Base-by-base conservation (phyloP, 306 rosid genomes). In the Cicer judaicum region DNA sequence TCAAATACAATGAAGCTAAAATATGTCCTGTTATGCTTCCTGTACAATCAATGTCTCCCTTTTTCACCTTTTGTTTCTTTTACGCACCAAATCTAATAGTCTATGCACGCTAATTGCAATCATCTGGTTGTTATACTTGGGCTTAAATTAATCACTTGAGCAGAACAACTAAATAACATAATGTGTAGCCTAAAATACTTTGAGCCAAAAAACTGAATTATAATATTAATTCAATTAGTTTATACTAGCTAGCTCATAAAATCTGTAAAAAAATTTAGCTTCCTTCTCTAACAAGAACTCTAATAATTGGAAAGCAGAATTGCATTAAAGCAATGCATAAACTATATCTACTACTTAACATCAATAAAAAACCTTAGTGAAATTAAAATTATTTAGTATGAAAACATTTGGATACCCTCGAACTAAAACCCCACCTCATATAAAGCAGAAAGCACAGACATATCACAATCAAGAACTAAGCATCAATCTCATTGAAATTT, bases 401-500 rank as follows among this genome's bases (percentile, higher is more conserved):
- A 43, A 10, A 14, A 64, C 9, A 3, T 34, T 64, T 13, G 15
- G 73, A 5, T 24, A 61, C 16, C 40, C 8, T 40, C 21, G 19
- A 75, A 75, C 71, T 41, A 21, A 44, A 63, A 15, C 63, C 19
- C 3, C 49, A 57, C 62, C 12, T 55, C 48, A 57, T 56, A 50
- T 19, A 41, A 74, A 78, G 64, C 50, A 78, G 56, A 65, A 75
- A 64, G 39, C 53, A 47, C 44, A 75, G 11, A 40, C 47, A 70
- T 9, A 44, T 78, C 6, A 54, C 49, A 78, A 47, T 74, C 49
- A 78, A 63, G 72, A 70, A 64, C 47, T 74, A 68, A 61, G 68
- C 24, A 71, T 52, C 43, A 13, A 12, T 53, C 57, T 67, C 67
- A 76, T 71, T 68, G 64, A 56, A 76, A 62, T 69, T 72, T 10